Percentiles rank a stretch among this genome's conserved stretches.
These are phyloP conservation scores for Trichoderma semiorbis DNA, from an alignment of 2,329 filamentous ascomycete genomes.

Conservation along the genomic window DNA sequence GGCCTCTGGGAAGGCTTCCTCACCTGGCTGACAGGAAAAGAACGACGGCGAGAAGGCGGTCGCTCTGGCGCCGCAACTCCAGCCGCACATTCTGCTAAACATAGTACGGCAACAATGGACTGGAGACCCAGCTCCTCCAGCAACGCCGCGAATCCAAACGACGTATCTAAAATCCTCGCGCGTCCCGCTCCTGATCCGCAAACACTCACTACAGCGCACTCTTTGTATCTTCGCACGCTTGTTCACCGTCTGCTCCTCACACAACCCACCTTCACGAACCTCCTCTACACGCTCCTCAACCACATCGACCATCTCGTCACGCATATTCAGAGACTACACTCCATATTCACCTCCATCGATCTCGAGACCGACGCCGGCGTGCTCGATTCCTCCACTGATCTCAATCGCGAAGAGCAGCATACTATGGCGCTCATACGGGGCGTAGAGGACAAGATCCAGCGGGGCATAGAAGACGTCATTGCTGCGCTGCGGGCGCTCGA, in stretches of 20 bases:
- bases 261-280: constrained; percentile 58
- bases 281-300: constrained; percentile 63
- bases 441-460: constrained; percentile 62
- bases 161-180: neutral
- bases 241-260: constrained; percentile 64
- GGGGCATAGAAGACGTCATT: constrained; percentile 65
- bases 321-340: constrained; percentile 70
- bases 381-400: constrained; percentile 69
- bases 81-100: constrained; percentile 11
- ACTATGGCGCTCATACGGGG: constrained; percentile 61
- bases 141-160: neutral
- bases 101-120: neutral
- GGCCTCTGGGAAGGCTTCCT: constrained; percentile 79
- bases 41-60: constrained; percentile 27
- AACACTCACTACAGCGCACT: constrained; percentile 75
- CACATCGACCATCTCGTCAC: constrained; percentile 80
- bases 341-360: constrained; percentile 73
- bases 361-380: constrained; percentile 80
- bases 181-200: constrained; percentile 68
- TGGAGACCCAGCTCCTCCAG: constrained; percentile 11
- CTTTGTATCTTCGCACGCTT: constrained; percentile 69
- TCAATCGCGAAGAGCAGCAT: constrained; percentile 68
- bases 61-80: constrained; percentile 27
- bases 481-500: constrained; percentile 47
- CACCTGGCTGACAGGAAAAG: constrained; percentile 61